These are phyloP conservation scores for Citrus maxima DNA, from an alignment of 345 rosid species.

Conservation along the genomic window DNA sequence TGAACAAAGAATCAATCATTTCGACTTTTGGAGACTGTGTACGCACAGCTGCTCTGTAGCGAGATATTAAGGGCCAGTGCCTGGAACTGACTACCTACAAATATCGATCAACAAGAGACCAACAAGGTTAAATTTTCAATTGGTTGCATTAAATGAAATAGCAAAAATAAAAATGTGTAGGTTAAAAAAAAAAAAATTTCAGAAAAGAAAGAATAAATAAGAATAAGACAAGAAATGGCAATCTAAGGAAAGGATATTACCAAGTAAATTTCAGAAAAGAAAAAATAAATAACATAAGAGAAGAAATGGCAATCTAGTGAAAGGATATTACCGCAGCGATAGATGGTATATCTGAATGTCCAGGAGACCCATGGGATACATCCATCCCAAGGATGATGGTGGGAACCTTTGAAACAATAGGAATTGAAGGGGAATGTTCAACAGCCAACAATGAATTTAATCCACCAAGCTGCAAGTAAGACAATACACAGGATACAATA, in stretches of 20 bases:
- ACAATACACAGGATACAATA: not conserved
- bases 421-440: conserved; percentile 65
- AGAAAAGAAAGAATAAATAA: too few species aligned
- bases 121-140: not conserved
- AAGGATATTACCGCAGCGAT: conserved; percentile 72
- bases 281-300: not conserved
- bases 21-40: conserved; percentile 85
- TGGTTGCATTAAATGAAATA: not conserved
- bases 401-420: conserved; percentile 66
- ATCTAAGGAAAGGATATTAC: conserved; percentile 34
- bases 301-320: not conserved
- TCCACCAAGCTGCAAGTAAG: conserved; percentile 73
- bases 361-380: conserved; percentile 97
- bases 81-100: conserved; percentile 76
- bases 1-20: conserved; percentile 76
- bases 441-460: conserved; percentile 67
- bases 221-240: not conserved
- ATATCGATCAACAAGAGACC: not conserved
- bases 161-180: not conserved
- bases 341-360: conserved; percentile 77
- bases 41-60: conserved; percentile 83
- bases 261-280: not conserved
- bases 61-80: conserved; percentile 83
- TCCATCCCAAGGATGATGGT: conserved; percentile 95
- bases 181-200: too few species aligned